Conservation (phyloP, 768 basidiomycete genomes). For the Tulasnella sp. region DNA sequence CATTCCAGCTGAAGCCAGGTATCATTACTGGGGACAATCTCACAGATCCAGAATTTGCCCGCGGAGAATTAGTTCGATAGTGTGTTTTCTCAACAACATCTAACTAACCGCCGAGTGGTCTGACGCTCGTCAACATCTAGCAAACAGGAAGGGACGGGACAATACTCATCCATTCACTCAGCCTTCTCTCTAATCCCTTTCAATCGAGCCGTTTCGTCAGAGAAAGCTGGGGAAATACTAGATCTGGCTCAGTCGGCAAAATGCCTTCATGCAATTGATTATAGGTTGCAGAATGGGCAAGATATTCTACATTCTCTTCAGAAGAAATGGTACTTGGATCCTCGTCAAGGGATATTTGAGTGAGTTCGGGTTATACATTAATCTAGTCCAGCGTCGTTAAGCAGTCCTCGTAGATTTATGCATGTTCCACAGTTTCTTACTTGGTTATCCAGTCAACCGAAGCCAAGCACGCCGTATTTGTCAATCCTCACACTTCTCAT, state of each 20-base stretch:
- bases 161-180: conserved; percentile 16
- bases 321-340: conserved; percentile 11
- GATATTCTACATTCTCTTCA: not conserved
- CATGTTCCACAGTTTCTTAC: conserved; percentile 10
- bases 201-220: not conserved
- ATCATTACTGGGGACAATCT: conserved; percentile 14
- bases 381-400: not conserved
- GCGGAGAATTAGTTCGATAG: conserved; percentile 11
- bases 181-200: conserved; percentile 16
- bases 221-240: not conserved
- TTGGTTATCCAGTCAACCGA: not conserved
- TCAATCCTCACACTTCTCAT: conserved; percentile 6
- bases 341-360: conserved; percentile 6
- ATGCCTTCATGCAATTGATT: not conserved
- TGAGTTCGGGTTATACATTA: not conserved
- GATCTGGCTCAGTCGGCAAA: not conserved
- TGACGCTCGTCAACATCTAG: not conserved
- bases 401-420: conserved; percentile 2
- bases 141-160: conserved; percentile 2
- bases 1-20: conserved; percentile 6
- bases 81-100: not conserved
- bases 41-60: conserved; percentile 8
- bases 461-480: conserved; percentile 9
- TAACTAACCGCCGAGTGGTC: not conserved
- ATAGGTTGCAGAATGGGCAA: not conserved